These are phyloP conservation scores for Trichosporon ovoides DNA, from an alignment of 1,284 basidiomycete genomes.

Conservation along the genomic window DNA sequence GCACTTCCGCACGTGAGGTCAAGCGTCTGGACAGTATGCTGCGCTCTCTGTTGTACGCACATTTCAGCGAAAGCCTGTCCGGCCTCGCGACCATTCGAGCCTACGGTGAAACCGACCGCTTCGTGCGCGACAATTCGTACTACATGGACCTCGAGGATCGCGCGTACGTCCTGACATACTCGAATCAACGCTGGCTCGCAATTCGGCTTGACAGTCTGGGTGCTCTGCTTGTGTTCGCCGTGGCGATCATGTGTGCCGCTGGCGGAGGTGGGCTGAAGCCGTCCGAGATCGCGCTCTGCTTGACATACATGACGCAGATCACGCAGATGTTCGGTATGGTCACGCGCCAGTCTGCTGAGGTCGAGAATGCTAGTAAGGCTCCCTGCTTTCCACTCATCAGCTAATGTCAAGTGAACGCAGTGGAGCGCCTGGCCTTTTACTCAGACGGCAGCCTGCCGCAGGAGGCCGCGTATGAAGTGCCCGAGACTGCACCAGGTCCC, in stretches of 20 bases:
- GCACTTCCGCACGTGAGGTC: slow-evolving; percentile 72
- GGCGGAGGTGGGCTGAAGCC: slow-evolving; percentile 57
- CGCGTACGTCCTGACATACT: slow-evolving; percentile 53
- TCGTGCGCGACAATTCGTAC: slow-evolving; percentile 63
- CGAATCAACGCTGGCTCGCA: slow-evolving; percentile 62
- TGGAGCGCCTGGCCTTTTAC: slow-evolving; percentile 66
- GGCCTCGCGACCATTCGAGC: slow-evolving; percentile 71
- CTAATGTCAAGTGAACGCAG: slow-evolving; percentile 56
- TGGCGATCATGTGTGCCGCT: slow-evolving; percentile 52
- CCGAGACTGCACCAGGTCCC: slow-evolving; percentile 54
- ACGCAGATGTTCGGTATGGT: slow-evolving; percentile 55
- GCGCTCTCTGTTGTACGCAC: slow-evolving; percentile 67
- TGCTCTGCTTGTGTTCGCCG: slow-evolving; percentile 60
- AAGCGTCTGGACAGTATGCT: slow-evolving; percentile 57
- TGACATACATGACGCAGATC: slow-evolving; percentile 59
- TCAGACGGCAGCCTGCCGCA: slow-evolving; percentile 55
- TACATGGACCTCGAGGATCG: slow-evolving; percentile 71
- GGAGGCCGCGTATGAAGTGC: slow-evolving; percentile 60
- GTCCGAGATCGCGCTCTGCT: slow-evolving; percentile 64
- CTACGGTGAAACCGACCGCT: slow-evolving; percentile 60
- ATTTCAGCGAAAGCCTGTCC: slow-evolving; percentile 71
- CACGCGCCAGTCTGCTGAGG: slow-evolving; percentile 57
- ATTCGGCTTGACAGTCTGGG: slow-evolving; percentile 71
- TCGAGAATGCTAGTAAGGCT: slow-evolving; percentile 54
- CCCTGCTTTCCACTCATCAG: neutral